Evolutionary conservation across 176 grass and related monocot genomes (phyloP).

Genomic region (Alopecurus myosuroides): DNA sequence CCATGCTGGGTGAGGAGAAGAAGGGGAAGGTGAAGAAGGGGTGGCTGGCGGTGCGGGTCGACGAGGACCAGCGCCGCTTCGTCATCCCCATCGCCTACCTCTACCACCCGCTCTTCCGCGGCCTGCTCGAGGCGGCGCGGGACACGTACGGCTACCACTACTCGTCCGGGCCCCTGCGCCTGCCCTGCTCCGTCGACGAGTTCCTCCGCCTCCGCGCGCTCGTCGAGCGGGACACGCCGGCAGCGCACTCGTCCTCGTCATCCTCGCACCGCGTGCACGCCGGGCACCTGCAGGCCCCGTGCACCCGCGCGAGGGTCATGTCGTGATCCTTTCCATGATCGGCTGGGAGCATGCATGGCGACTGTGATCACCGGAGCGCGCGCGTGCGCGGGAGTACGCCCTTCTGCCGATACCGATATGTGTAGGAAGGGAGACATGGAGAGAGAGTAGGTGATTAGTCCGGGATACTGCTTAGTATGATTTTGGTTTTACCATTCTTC

Average conservation of each 20-base stretch:
- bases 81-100: conserved; percentile 97
- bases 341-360: background rate
- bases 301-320: conserved; percentile 45
- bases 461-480: background rate
- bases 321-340: background rate
- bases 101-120: conserved; percentile 69
- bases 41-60: conserved; percentile 68
- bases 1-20: conserved; percentile 57
- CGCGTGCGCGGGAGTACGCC: background rate
- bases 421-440: background rate
- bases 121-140: conserved; percentile 55
- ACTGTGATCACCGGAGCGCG: background rate
- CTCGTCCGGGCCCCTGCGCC: conserved; percentile 52
- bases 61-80: conserved; percentile 44
- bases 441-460: background rate
- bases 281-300: conserved; percentile 36
- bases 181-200: conserved; percentile 86
- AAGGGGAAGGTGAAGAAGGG: conserved; percentile 95
- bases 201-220: conserved; percentile 73
- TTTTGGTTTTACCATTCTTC: background rate
- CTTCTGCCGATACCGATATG: background rate
- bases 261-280: conserved; percentile 26
- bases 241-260: background rate
- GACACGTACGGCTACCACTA: conserved; percentile 81
- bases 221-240: conserved; percentile 52